Evolutionary conservation across 768 basidiomycete species (phyloP).

Genomic region (Suillus weaverae): DNA sequence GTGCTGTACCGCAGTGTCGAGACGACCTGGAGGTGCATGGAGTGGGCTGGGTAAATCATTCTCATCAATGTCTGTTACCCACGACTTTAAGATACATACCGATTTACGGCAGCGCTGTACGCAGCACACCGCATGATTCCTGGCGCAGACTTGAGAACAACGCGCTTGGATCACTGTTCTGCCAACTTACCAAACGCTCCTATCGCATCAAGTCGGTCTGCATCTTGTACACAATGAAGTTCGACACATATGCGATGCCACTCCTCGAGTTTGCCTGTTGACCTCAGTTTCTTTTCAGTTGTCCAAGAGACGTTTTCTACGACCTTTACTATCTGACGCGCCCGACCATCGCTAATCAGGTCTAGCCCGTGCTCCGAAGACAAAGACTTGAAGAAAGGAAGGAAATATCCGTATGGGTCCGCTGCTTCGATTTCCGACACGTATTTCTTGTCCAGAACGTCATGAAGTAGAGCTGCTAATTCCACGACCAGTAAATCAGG

Average conservation of each 20-base stretch:
- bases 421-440: conserved; percentile 54
- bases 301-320: conserved; percentile 85
- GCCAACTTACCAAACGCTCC: conserved; percentile 65
- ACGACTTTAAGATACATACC: conserved; percentile 29
- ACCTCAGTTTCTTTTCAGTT: conserved; percentile 70
- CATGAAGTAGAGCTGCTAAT: conserved; percentile 85
- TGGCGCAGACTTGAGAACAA: conserved; percentile 18
- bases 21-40: conserved; percentile 47
- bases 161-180: not conserved
- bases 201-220: conserved; percentile 77
- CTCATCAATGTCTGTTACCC: not conserved
- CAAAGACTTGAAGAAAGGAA: conserved; percentile 59
- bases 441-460: conserved; percentile 87
- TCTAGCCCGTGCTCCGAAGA: conserved; percentile 47
- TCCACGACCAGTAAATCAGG: conserved; percentile 80
- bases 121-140: conserved; percentile 71
- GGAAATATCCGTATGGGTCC: conserved; percentile 65
- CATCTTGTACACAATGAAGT: conserved; percentile 81
- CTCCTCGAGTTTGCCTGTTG: conserved; percentile 51
- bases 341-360: conserved; percentile 61
- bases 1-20: conserved; percentile 70
- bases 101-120: conserved; percentile 55
- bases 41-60: conserved; percentile 35
- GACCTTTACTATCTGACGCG: conserved; percentile 53
- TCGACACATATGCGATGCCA: conserved; percentile 77